phyloP scores from a whole-genome alignment of 228 moss, liverwort and hornwort genomes.

The Sphagnum magellanicum region DNA sequence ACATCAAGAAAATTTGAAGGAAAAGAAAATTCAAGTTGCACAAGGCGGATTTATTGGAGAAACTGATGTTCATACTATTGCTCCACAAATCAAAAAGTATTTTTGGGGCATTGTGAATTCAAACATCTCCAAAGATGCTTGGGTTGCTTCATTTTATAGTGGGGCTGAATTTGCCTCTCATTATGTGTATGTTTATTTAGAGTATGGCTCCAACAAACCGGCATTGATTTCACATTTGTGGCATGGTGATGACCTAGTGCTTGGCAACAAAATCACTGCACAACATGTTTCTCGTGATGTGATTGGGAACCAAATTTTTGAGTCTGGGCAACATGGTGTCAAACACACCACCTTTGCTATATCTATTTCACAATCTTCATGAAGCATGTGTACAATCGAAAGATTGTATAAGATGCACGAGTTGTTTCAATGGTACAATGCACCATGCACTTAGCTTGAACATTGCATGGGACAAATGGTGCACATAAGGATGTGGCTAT shows the following conservation, averaged over 20 bases:
- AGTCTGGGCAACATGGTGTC: neutral
- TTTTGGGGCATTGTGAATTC: neutral
- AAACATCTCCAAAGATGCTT: neutral
- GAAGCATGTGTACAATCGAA: no score
- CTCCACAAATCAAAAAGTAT: neutral
- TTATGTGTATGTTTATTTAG: neutral
- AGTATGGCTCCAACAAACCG: neutral
- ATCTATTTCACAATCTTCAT: neutral
- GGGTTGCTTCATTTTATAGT: neutral
- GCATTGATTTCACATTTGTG: constrained; percentile 2
- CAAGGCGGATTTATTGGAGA: neutral
- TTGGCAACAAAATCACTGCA: neutral
- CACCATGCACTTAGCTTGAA: no score
- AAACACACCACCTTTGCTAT: neutral
- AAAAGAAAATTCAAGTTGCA: neutral
- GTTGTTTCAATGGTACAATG: no score
- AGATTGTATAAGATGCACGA: no score
- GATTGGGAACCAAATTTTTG: neutral
- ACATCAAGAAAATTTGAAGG: neutral
- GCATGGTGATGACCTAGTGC: constrained; percentile 3
- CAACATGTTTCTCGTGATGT: neutral
- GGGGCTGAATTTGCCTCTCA: neutral
- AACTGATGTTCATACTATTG: neutral
- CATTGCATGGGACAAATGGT: no score
- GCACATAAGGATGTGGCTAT: no score